A percentile compares a stretch with the other conserved stretches of the same genome.
Evolutionary conservation across 768 basidiomycete genomes (phyloP).

Genomic region (Daedaleopsis sinensis): DNA sequence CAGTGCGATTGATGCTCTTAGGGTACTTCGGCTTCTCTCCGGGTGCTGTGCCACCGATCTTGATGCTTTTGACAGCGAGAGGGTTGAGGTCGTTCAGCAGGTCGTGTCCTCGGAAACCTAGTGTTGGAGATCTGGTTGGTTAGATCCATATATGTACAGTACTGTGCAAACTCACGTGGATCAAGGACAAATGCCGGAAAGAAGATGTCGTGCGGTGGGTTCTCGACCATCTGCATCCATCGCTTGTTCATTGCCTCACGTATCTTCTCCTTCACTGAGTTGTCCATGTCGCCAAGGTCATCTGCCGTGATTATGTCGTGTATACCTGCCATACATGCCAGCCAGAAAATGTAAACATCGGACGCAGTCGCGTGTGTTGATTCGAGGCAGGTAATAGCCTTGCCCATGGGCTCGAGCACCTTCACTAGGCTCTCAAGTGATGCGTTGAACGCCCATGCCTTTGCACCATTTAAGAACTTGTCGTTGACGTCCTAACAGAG

Average conservation of each 20-base stretch:
- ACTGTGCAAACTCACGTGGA: conserved; percentile 21
- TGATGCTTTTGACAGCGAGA: not conserved
- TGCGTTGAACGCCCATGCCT: not conserved
- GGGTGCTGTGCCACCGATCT: not conserved
- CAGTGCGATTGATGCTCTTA: not conserved
- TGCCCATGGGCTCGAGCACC: not conserved
- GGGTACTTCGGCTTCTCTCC: not conserved
- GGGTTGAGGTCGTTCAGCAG: not conserved
- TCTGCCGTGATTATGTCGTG: conserved; percentile 6
- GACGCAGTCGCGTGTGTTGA: conserved; percentile 23
- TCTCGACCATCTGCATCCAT: conserved; percentile 27
- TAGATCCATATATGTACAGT: too few species aligned
- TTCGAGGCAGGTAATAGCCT: conserved; percentile 31
- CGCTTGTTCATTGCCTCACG: conserved; percentile 19
- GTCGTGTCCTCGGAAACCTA: not conserved
- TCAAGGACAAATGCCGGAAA: conserved; percentile 28
- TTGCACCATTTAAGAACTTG: not conserved
- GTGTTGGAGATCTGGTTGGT: too few species aligned
- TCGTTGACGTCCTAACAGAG: not conserved
- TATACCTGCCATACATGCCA: conserved; percentile 21
- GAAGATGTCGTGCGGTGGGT: conserved; percentile 23
- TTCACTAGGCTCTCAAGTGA: not conserved
- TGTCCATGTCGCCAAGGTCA: too few species aligned
- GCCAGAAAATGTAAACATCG: conserved; percentile 31
- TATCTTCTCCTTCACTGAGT: conserved; percentile 12